phyloP scores from a whole-genome alignment of 495 filamentous ascomycete species.

The Chaetomium fimeti region DNA sequence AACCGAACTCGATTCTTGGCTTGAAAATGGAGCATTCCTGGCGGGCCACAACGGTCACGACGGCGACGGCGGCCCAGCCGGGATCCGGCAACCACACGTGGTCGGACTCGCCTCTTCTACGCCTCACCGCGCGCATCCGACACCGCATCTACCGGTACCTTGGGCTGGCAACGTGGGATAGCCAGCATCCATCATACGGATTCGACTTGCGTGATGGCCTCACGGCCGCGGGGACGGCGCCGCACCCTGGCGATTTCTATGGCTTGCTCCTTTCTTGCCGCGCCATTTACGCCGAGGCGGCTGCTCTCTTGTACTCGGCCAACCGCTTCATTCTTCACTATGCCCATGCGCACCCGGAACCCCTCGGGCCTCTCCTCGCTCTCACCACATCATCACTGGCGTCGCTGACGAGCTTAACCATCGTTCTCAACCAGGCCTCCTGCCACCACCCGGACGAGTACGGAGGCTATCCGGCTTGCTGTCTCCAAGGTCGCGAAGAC shows the following conservation, averaged over 20 bases:
- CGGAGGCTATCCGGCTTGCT: neutral
- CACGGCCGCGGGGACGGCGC: neutral
- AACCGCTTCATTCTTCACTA: constrained; percentile 3
- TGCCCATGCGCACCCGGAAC: neutral
- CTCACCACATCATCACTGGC: neutral
- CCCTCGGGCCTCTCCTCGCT: neutral
- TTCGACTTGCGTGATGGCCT: neutral
- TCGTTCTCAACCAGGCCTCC: constrained; percentile 10
- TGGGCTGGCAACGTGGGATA: neutral
- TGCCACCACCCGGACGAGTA: neutral
- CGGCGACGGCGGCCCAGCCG: too few relatives aligned
- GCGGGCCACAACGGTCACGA: neutral
- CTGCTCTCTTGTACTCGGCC: constrained; percentile 7
- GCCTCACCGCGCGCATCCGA: neutral
- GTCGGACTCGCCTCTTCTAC: neutral
- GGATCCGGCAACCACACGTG: too few relatives aligned
- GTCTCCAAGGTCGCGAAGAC: neutral
- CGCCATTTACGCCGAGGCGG: constrained; percentile 8
- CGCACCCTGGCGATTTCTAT: neutral
- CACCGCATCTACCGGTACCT: constrained; percentile 3
- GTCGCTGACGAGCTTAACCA: neutral
- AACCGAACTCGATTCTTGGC: neutral
- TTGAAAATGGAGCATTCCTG: neutral
- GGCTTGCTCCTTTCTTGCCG: constrained; percentile 9
- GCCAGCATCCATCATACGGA: neutral